A percentile compares a stretch with the other conserved stretches of the same genome.
phyloP scores from a whole-genome alignment of 805 yeast genomes.

The Kuraishia floccosa region DNA sequence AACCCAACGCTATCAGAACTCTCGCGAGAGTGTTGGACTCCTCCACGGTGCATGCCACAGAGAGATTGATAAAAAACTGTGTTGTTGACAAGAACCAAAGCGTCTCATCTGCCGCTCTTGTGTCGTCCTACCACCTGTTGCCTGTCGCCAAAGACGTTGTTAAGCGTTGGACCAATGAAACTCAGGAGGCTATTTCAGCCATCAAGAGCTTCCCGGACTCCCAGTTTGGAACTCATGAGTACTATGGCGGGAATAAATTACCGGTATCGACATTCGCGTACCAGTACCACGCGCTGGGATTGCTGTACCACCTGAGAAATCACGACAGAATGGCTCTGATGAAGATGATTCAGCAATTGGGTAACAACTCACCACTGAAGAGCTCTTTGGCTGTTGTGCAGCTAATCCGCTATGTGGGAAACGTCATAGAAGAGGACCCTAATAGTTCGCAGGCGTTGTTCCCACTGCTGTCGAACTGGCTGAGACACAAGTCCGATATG shows the following conservation, averaged over 20 bases:
- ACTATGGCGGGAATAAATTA: slow-evolving; percentile 39
- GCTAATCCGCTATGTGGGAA: slow-evolving; percentile 72
- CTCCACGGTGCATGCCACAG: slow-evolving; percentile 85
- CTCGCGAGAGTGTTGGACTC: slow-evolving; percentile 83
- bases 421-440: slow-evolving; percentile 62
- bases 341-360: slow-evolving; percentile 76
- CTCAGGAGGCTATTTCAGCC: slow-evolving; percentile 78
- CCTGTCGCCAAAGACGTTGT: slow-evolving; percentile 89
- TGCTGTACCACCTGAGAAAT: slow-evolving; percentile 76
- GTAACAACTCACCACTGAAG: slow-evolving; percentile 44
- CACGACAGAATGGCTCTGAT: slow-evolving; percentile 91
- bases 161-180: slow-evolving; percentile 88
- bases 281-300: slow-evolving; percentile 93
- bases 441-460: slow-evolving; percentile 45
- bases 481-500: slow-evolving; percentile 75
- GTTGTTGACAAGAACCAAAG: slow-evolving; percentile 85
- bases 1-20: slow-evolving; percentile 92
- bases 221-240: slow-evolving; percentile 42
- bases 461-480: slow-evolving; percentile 58
- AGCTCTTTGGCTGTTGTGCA: slow-evolving; percentile 80
- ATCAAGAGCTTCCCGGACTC: slow-evolving; percentile 39
- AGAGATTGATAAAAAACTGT: slow-evolving; percentile 83
- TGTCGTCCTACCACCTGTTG: slow-evolving; percentile 79
- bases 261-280: slow-evolving; percentile 72
- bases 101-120: slow-evolving; percentile 88